These are phyloP conservation scores for Hibiscus tridactylites DNA, from an alignment of 345 rosid species.

Conservation along the genomic window DNA sequence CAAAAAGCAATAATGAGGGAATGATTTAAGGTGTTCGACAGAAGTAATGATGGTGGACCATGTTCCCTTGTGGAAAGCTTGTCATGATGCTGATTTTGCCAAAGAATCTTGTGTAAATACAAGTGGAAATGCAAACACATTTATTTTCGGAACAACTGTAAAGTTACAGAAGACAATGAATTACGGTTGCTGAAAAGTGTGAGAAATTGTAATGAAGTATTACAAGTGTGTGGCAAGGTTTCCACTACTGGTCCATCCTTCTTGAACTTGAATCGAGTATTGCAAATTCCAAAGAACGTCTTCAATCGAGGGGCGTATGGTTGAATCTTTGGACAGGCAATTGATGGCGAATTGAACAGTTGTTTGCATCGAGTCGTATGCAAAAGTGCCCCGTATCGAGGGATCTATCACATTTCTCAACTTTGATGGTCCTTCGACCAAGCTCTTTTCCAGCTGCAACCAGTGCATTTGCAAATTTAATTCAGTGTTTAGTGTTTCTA, in stretches of 20 bases:
- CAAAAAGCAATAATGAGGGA: background rate
- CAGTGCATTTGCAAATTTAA: background rate
- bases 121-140: background rate
- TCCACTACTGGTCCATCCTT: slow-evolving; percentile 84
- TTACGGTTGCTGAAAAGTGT: background rate
- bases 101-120: background rate
- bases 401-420: slow-evolving; percentile 46
- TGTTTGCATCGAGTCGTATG: slow-evolving; percentile 73
- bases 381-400: slow-evolving; percentile 52
- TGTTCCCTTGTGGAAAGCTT: background rate
- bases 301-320: slow-evolving; percentile 70
- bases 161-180: background rate
- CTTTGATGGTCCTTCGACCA: slow-evolving; percentile 52
- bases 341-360: slow-evolving; percentile 60
- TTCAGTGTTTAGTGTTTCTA: background rate
- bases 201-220: background rate
- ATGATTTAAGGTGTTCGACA: background rate
- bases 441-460: slow-evolving; percentile 46
- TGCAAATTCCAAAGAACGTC: slow-evolving; percentile 95
- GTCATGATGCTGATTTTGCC: background rate
- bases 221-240: slow-evolving; percentile 38
- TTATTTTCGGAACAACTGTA: background rate
- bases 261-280: slow-evolving; percentile 82
- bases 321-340: slow-evolving; percentile 55
- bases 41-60: background rate